Evolutionary conservation across 768 basidiomycete species (phyloP).

Genomic region (Flagelloscypha sp.): DNA sequence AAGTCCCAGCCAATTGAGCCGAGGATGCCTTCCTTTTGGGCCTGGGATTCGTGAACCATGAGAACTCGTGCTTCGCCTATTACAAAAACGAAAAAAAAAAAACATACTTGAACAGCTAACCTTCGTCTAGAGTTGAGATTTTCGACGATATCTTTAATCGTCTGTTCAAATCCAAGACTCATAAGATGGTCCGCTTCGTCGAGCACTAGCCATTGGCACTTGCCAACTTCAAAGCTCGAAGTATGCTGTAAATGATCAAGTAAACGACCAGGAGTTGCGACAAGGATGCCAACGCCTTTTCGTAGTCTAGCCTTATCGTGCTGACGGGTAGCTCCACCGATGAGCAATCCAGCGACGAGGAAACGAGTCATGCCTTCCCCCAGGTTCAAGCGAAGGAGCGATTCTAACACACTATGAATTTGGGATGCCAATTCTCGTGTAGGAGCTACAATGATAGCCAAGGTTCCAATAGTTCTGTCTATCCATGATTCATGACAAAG

Average conservation of each 20-base stretch:
- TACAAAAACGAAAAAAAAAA: no score
- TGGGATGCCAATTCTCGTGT: slow-evolving; percentile 96
- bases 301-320: slow-evolving; percentile 95
- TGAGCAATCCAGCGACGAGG: slow-evolving; percentile 88
- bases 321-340: slow-evolving; percentile 86
- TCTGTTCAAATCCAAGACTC: slow-evolving; percentile 98
- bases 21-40: slow-evolving; percentile 56
- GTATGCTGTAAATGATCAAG: slow-evolving; percentile 97
- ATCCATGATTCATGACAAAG: slow-evolving; percentile 87
- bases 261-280: slow-evolving; percentile 90
- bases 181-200: slow-evolving; percentile 97
- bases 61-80: no score
- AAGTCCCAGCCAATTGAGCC: slow-evolving; percentile 81
- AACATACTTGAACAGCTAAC: slow-evolving; percentile 60
- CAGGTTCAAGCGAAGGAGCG: slow-evolving; percentile 67
- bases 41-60: no score
- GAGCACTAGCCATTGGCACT: slow-evolving; percentile 91
- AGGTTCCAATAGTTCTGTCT: slow-evolving; percentile 88
- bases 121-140: slow-evolving; percentile 77
- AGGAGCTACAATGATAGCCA: slow-evolving; percentile 90
- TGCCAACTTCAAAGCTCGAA: slow-evolving; percentile 83
- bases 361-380: slow-evolving; percentile 65
- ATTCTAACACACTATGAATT: slow-evolving; percentile 90
- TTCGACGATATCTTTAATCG: slow-evolving; percentile 81
- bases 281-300: slow-evolving; percentile 92